Percentiles rank a stretch among this genome's conserved stretches.
phyloP scores from a whole-genome alignment of 345 rosid genomes.

The Hibiscus tridactylites region DNA sequence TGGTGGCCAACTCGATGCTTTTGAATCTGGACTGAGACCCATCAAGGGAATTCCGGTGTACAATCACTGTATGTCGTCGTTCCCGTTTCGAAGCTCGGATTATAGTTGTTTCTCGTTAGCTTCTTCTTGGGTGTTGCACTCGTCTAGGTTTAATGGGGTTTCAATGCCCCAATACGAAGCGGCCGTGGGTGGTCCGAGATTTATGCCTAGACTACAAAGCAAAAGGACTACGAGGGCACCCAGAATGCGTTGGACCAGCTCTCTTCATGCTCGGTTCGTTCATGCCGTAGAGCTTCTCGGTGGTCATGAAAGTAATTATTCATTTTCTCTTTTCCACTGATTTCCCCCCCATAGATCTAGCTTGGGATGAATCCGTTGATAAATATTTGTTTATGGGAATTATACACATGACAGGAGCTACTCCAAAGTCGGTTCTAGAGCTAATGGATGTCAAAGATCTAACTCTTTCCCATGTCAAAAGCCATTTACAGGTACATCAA shows the following conservation, averaged over 20 bases:
- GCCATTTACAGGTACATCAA: slow-evolving; percentile 69
- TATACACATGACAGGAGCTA: slow-evolving; percentile 40
- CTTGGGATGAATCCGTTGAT: neutral
- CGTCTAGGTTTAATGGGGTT: slow-evolving; percentile 24
- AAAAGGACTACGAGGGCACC: slow-evolving; percentile 73
- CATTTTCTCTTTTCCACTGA: neutral
- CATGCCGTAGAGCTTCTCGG: slow-evolving; percentile 91
- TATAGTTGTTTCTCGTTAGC: too few species aligned
- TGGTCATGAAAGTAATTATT: slow-evolving; percentile 75
- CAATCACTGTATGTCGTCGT: neutral
- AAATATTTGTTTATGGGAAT: neutral
- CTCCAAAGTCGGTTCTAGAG: slow-evolving; percentile 73
- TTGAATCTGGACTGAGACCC: slow-evolving; percentile 21
- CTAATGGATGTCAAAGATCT: slow-evolving; percentile 79
- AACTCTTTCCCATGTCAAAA: slow-evolving; percentile 72
- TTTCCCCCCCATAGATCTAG: neutral
- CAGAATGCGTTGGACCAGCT: slow-evolving; percentile 85
- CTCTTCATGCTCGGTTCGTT: slow-evolving; percentile 76
- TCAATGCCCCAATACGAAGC: slow-evolving; percentile 7
- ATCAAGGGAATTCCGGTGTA: slow-evolving; percentile 46
- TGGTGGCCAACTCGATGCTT: too few species aligned
- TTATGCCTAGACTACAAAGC: slow-evolving; percentile 37
- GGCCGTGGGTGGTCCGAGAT: slow-evolving; percentile 17
- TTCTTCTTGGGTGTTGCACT: too few species aligned
- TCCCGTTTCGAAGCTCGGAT: too few species aligned